Evolutionary conservation across 176 grass and related monocot species (phyloP), one percentile per base, ranked within the genome.

Genomic region (Triticum monococcum): DNA sequence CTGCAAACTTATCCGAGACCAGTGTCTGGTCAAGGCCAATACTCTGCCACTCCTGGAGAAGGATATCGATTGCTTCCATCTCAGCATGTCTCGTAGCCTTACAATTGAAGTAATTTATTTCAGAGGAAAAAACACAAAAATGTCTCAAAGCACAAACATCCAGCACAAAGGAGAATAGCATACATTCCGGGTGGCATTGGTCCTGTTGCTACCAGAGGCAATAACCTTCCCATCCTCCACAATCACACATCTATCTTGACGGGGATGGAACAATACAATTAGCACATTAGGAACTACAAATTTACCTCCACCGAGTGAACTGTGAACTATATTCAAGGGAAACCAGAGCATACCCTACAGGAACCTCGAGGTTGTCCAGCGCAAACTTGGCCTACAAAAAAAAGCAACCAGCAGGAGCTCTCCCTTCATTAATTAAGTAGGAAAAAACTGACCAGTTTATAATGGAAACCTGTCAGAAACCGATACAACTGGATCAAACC

Each of bases 41-140:
- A 18, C 77, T 84, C 77, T 99, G 97, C 94, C 97, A 99, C 91
- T 96, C 86, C 77, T 64, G 78, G 66, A 99, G 90, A 59, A 96
- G 89, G 45, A 62, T 31, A 92, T 99, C 94, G 35, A 92, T 94
- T 10, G 92, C 94, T 94, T 99, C 94, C 92, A 96, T 96, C 90
- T 99, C 97, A 73, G 97, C 97, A 91, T 99, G 97, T 70, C 97
- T 92, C 8, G 97, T 94, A 88, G 94, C 94, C 97, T 99, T 78
- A 83, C 22, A 81, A 31, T 67, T 68, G 41, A 9, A 43, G 4
- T 54, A 18, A 50, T 48, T 72, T 54, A 14, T 65, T 54, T 81
- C 35, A 81, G n/a, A 18, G 8, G 26, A 45, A 69, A 43, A 65
- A 62, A 28, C 83, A 30, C 33, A 77, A 9, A 48, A 86, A 68